phyloP scores from a whole-genome alignment of 371 early-diverging fungal species.

The Mycotypha africana region DNA sequence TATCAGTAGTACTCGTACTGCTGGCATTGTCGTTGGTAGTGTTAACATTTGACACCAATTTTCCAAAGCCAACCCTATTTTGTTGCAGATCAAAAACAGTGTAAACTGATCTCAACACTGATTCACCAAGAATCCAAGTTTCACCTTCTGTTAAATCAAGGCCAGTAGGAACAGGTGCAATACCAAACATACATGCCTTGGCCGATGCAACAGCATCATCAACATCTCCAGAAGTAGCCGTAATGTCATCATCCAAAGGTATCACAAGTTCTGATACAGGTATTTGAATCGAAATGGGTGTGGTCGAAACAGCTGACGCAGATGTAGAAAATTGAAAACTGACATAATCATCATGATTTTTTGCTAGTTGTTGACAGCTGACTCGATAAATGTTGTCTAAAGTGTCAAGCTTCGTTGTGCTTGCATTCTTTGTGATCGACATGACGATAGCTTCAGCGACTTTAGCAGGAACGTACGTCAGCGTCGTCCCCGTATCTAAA shows the following conservation, averaged over 20 bases:
- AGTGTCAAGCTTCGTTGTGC: conserved; percentile 15
- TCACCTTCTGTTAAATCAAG: neutral
- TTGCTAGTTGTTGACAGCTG: conserved; percentile 17
- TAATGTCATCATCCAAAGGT: conserved; percentile 21
- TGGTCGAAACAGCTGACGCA: neutral
- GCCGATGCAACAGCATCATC: conserved; percentile 7
- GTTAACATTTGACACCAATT: too few species aligned
- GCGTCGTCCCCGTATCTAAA: conserved; percentile 42
- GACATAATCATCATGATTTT: too few species aligned
- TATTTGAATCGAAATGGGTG: conserved; percentile 20
- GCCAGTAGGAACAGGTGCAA: conserved; percentile 10
- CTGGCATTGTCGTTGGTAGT: too few species aligned
- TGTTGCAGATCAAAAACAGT: conserved; percentile 17
- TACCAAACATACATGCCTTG: conserved; percentile 33
- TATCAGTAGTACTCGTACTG: too few species aligned
- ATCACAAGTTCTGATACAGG: conserved; percentile 29
- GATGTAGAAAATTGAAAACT: conserved; percentile 26
- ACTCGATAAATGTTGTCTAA: conserved; percentile 21
- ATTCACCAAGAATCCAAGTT: conserved; percentile 4
- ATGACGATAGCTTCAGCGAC: conserved; percentile 16
- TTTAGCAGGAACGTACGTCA: conserved; percentile 29
- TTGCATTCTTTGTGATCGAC: conserved; percentile 14
- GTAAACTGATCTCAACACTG: conserved; percentile 12
- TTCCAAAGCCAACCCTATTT: conserved; percentile 19
- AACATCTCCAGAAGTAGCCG: neutral